Base-by-base conservation (phyloP, 495 filamentous ascomycete species). In the Aspergillus bertholletiae region DNA sequence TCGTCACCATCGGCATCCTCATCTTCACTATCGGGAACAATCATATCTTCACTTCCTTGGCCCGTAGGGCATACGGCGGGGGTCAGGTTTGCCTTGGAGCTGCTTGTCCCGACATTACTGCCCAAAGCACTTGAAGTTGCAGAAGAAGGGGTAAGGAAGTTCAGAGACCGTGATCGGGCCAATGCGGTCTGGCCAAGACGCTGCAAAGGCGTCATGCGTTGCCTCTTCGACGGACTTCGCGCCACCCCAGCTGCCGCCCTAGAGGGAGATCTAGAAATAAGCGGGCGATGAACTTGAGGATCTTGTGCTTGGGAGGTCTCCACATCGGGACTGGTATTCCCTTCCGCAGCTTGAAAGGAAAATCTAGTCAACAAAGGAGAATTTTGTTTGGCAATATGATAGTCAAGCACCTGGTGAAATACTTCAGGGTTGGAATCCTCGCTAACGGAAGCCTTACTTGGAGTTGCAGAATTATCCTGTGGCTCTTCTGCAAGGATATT, bases 41-140 rank as follows among this genome's bases (percentile, higher is more conserved):
- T 78, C 41, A 85, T 67, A 59, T 95, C 90, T 64, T 95, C 90
- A 61, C 89, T 93, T 1, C 90, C 89, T 46, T 80, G 72, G 24
- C 24, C 13, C 7, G 7, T 24, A 53, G 34, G 7, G 20, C 28
- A 13, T 22, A 7, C 8, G 27, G 7, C 13, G 3, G 18, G n/a
- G 8, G 30, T 22, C 22, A 30, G 6, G 23, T 15, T 35, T 35
- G 2, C 28, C 23, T 12, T 15, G 5, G 28, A 17, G 2, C 21
- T 44, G 21, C 7, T n/a, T n/a, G 12, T 40, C 17, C 37, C 39
- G 13, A 9, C 46, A 24, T 21, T 7, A 5, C 15, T 37, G 11
- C 5, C 34, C 22, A 57, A 55, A 15, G 39, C 46, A 17, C 11
- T 56, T 8, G 54, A 51, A 0, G 49, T 23, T 18, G 56, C 22